Evolutionary conservation across 2,329 filamentous ascomycete species (phyloP), one percentile per base, ranked within the genome.

Genomic region (Alternaria solani): DNA sequence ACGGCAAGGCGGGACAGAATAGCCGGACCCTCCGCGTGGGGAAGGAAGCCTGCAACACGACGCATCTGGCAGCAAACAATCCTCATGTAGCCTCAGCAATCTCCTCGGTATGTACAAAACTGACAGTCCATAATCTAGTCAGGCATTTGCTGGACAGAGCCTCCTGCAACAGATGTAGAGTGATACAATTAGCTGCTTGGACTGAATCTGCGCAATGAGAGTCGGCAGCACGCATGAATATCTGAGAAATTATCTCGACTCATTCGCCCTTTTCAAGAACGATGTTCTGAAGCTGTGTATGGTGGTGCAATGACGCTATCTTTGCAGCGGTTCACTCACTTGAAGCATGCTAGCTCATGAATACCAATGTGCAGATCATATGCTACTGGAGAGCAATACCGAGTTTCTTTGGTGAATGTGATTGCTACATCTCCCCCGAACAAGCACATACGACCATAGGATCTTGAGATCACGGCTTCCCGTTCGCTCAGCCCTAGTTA

Each of bases 1-100:
- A 64, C 41, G 61, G 63, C 47, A 58, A 63, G 43, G 58, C 64
- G 63, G 66, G 58, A 61, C 59, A 59, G 55, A 54, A 67, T 68
- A 70, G 56, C 68, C 68, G 67, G 67, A 68, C 28, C 16, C 18
- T 9, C 18, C n/a, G 36, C n/a, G 26, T 30, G 43, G 26, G 26
- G 26, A 46, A 46, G 28, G 26, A 46, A 46, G 28, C 43, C 25
- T 32, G 16, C 39, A 44, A 23, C 43, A 47, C 28, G n/a, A 48
- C 25, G 25, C 53, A 39, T 14, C 39, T 55, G 26, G 39, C 25
- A 41, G 12, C 18, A 49, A 7, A 36, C 32, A 8, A 26, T 30
- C 32, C n/a, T 20, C 9, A n/a, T 36, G 16, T 12, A 38, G 20
- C 23, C 4, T 36, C 32, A 12, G 5, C 7, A 25, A 26, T 2